These are phyloP conservation scores for Pseudodiploospora longispora DNA, from an alignment of 2,329 filamentous ascomycete genomes.

Conservation along the genomic window DNA sequence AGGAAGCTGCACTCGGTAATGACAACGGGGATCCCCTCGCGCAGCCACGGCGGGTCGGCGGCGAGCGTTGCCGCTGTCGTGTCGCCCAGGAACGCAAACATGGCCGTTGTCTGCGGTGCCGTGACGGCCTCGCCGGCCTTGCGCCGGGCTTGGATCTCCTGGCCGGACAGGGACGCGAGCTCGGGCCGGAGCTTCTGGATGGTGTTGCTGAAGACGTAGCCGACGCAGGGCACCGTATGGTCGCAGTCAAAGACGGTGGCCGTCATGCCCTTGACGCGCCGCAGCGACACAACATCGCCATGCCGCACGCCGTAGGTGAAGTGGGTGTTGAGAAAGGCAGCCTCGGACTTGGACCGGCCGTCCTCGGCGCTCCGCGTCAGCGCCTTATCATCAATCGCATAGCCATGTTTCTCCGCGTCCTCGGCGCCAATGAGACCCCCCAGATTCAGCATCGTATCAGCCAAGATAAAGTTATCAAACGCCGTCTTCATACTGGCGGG, in stretches of 20 bases:
- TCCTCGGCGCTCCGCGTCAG: conserved; percentile 7
- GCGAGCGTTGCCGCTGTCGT: conserved; percentile 34
- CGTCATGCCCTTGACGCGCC: conserved; percentile 26
- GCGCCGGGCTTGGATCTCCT: conserved; percentile 30
- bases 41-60: conserved; percentile 31
- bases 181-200: conserved; percentile 31
- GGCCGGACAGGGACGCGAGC: conserved; percentile 26
- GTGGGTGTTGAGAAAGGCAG: conserved; percentile 29
- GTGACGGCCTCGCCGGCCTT: conserved; percentile 31
- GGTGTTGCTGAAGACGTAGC: conserved; percentile 35
- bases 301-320: conserved; percentile 27
- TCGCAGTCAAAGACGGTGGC: conserved; percentile 37
- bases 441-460: conserved; percentile 33
- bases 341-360: conserved; percentile 3
- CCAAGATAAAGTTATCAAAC: conserved; percentile 32
- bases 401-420: conserved; percentile 13
- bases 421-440: conserved; percentile 27
- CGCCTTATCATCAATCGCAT: conserved; percentile 7
- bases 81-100: conserved; percentile 42
- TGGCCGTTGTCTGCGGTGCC: conserved; percentile 26
- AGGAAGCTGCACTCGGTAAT: conserved; percentile 44
- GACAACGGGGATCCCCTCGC: conserved; percentile 32
- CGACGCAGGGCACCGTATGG: conserved; percentile 39
- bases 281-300: conserved; percentile 28
- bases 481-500: conserved; percentile 30